Base-by-base conservation (phyloP, 2,329 filamentous ascomycete genomes). In the Curvularia spicifera region DNA sequence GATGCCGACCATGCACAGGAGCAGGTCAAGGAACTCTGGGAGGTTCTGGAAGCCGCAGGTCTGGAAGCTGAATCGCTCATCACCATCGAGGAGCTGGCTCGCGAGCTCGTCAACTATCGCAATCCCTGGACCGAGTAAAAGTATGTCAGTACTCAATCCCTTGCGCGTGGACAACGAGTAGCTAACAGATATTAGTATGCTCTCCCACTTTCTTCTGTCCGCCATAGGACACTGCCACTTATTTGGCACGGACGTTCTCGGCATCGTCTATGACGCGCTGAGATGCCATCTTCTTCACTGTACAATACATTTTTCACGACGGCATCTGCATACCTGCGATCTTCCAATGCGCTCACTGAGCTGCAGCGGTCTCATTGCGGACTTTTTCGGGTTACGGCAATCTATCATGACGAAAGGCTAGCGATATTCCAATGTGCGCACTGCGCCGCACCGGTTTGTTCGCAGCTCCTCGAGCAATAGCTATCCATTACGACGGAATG, bases 41-140 rank as follows among this genome's bases (percentile, higher is more conserved):
- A 48, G 35, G 46, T 70, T 43, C 61, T 61, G 20, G 52, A 64
- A 46, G 28, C 22, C 9, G 37, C 35, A 31, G 44, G 51, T 39
- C 48, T 68, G 12, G 63, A 66, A 33, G 13, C 35, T n/a, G 57
- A 66, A 46, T 58, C 60, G 8, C 44, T 62, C 26, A 51, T 40
- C 12, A 33, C 33, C 10, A 57, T 71, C 45, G 60, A 61, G 40
- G 9, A n/a, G 39, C 56, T 13, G 24, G 65, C 5, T 18, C 20
- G 15, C 31, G 8, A 22, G 28, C 12, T 31, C 28, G 7, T 8
- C 2, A 20, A 9, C n/a, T 10, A n/a, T 20, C 15, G 43, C 13
- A 29, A 29, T 8, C 18, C 28, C 18, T 29, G 29, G 12, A 8
- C 13, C 10, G 9, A 31, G 12, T 31, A n/a, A 46, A 20, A 15